Evolutionary conservation across 805 yeast species (phyloP).

Genomic region (Suhomyces sp.): DNA sequence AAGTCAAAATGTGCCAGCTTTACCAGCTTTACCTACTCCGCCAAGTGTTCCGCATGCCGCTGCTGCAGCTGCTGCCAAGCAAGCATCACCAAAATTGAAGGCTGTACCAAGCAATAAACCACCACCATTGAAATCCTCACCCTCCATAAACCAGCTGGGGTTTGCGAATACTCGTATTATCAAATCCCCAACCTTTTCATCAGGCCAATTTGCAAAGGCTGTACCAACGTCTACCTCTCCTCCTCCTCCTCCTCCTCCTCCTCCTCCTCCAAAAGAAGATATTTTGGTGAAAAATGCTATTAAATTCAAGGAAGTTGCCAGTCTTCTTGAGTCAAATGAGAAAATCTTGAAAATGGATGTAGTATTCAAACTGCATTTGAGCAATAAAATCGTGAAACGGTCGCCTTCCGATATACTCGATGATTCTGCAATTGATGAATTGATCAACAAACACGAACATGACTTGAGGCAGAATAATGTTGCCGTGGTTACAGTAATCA

Average conservation of each 20-base stretch:
- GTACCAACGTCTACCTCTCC: no score
- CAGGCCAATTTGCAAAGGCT: not conserved
- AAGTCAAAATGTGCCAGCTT: no score
- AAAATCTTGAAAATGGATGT: conserved; percentile 42
- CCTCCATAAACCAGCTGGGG: not conserved
- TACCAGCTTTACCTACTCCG: no score
- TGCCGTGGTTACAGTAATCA: conserved; percentile 39
- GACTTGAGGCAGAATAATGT: conserved; percentile 20
- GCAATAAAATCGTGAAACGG: conserved; percentile 22
- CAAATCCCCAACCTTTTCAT: conserved; percentile 1
- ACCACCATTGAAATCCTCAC: not conserved
- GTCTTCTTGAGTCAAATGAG: conserved; percentile 31
- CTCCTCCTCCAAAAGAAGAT: no score
- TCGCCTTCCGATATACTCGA: conserved; percentile 20
- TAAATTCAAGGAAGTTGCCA: conserved; percentile 34
- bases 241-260: no score
- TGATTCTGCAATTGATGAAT: conserved; percentile 31
- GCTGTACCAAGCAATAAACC: no score
- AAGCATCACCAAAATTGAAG: no score
- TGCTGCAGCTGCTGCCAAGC: conserved; percentile 9
- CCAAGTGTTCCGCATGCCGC: conserved; percentile 7
- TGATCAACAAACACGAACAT: conserved; percentile 25
- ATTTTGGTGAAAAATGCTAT: no score
- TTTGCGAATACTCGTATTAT: not conserved
- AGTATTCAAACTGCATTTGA: conserved; percentile 36